Evolutionary conservation across 169 alveolate genomes (phyloP).

Genomic region (Plasmodium yoelii): DNA sequence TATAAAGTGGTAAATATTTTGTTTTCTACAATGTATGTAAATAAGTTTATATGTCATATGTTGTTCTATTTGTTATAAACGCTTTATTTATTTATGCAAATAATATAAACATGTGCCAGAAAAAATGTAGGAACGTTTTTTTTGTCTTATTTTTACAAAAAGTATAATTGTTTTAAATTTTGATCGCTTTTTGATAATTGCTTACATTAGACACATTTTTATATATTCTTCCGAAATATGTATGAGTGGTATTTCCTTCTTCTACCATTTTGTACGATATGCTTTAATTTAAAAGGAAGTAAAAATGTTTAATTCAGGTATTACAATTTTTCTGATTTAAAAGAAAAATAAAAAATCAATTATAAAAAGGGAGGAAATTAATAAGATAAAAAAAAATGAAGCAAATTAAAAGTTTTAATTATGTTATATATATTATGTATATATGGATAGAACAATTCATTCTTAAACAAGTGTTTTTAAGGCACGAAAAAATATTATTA

Average conservation of each 20-base stretch:
- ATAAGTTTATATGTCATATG: too few species aligned
- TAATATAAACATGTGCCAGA: too few species aligned
- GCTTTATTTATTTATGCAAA: too few species aligned
- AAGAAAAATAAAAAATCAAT: too few species aligned
- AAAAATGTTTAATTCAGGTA: background rate
- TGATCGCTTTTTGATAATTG: background rate
- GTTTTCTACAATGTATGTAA: too few species aligned
- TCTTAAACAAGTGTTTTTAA: background rate
- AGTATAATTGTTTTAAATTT: too few species aligned
- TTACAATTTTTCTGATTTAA: too few species aligned
- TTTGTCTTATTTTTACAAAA: too few species aligned
- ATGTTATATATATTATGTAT: background rate
- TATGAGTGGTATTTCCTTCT: slow-evolving; percentile 40
- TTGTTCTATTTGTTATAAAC: too few species aligned
- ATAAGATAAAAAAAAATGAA: background rate
- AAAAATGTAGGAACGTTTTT: too few species aligned
- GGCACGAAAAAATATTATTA: background rate
- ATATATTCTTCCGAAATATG: slow-evolving; percentile 56
- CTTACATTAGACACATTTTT: slow-evolving; percentile 64
- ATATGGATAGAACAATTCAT: background rate
- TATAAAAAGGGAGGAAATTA: background rate
- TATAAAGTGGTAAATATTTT: too few species aligned
- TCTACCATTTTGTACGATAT: slow-evolving; percentile 52
- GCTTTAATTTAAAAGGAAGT: slow-evolving; percentile 2
- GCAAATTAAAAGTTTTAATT: slow-evolving; percentile 7